Percentiles rank a stretch among this genome's conserved stretches.
These are phyloP conservation scores for Coemansia sp. DNA, from an alignment of 192 early-diverging fungal species.

Conservation along the genomic window DNA sequence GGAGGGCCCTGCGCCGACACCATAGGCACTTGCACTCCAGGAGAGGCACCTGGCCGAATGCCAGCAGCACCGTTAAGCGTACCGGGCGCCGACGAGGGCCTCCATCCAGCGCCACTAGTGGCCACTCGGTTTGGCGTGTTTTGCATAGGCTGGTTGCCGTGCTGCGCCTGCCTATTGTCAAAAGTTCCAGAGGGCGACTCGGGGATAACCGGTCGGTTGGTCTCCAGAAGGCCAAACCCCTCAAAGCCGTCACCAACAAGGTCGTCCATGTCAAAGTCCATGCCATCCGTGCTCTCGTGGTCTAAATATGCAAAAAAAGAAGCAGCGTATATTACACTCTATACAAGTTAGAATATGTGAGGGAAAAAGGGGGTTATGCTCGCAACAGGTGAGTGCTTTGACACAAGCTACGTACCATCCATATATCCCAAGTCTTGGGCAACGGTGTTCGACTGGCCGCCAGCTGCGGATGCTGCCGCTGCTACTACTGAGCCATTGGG, in stretches of 20 bases:
- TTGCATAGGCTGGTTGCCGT: conserved; percentile 6
- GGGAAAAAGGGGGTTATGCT: neutral
- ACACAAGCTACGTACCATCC: conserved; percentile 6
- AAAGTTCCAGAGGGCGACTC: conserved; percentile 27
- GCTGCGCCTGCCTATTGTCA: conserved; percentile 2
- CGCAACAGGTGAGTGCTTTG: neutral
- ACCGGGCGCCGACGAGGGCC: neutral
- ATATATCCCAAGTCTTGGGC: neutral
- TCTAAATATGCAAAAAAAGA: neutral
- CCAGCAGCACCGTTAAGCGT: neutral
- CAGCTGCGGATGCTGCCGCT: neutral
- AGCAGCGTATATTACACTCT: neutral
- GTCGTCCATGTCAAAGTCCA: conserved; percentile 48
- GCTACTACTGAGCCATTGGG: neutral
- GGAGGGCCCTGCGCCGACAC: neutral
- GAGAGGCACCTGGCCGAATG: neutral
- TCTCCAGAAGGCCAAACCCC: conserved; percentile 38
- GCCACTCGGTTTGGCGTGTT: conserved; percentile 11
- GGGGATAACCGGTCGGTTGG: conserved; percentile 39
- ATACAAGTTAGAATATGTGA: neutral
- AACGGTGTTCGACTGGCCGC: neutral
- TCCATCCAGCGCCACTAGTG: neutral
- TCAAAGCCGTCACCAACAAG: conserved; percentile 28
- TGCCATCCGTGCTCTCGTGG: conserved; percentile 6
- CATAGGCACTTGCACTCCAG: neutral